Conservation (phyloP, 768 basidiomycete genomes). For the Boletus barrowsii region DNA sequence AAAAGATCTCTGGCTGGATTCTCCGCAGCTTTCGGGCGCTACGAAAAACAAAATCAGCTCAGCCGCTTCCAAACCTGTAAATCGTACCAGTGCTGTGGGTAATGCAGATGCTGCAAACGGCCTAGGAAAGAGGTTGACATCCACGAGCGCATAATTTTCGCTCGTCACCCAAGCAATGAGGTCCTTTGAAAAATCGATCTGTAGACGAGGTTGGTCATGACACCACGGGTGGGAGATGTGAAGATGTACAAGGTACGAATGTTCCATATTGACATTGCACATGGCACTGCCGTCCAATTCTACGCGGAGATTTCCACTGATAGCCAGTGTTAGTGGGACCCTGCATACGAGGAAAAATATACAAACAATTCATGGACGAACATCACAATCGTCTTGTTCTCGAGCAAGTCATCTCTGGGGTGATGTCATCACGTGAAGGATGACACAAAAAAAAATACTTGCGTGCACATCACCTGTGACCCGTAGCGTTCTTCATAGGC, state of each 20-base stretch:
- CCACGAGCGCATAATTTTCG: slow-evolving; percentile 71
- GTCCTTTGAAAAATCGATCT: slow-evolving; percentile 85
- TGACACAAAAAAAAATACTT: slow-evolving; percentile 30
- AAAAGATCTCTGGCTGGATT: slow-evolving; percentile 58
- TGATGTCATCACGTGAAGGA: neutral
- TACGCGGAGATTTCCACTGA: slow-evolving; percentile 82
- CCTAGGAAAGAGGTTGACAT: slow-evolving; percentile 80
- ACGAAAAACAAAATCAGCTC: neutral
- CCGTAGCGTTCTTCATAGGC: slow-evolving; percentile 72
- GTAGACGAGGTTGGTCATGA: slow-evolving; percentile 3
- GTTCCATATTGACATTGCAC: slow-evolving; percentile 74
- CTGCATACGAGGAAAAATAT: neutral
- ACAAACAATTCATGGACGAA: slow-evolving; percentile 95
- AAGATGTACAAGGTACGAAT: slow-evolving; percentile 73
- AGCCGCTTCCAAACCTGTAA: neutral
- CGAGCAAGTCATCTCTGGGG: slow-evolving; percentile 70
- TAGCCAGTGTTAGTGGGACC: neutral
- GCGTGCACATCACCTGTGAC: slow-evolving; percentile 90
- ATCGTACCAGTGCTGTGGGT: slow-evolving; percentile 32
- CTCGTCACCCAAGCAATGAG: slow-evolving; percentile 73
- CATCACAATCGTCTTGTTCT: slow-evolving; percentile 73
- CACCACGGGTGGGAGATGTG: neutral
- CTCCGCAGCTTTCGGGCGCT: slow-evolving; percentile 43
- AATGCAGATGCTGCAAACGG: slow-evolving; percentile 36
- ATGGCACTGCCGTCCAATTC: slow-evolving; percentile 73